Conservation (phyloP, 805 yeast species). For the Nakazawaea wyomingensis region DNA sequence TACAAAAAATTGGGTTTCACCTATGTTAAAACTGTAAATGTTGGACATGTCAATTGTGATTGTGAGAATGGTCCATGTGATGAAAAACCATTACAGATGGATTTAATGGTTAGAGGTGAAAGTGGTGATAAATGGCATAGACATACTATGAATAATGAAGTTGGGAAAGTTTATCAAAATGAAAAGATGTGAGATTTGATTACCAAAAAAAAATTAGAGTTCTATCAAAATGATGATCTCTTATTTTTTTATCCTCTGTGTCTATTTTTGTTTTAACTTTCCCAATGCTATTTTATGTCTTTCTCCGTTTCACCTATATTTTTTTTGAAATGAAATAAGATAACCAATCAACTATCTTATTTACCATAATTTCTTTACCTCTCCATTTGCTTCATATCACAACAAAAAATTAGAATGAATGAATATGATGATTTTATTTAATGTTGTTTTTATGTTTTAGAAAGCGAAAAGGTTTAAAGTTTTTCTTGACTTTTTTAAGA, state of each 20-base stretch:
- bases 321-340: background rate
- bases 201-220: background rate
- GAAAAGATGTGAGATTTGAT: conserved; percentile 1
- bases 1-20: conserved; percentile 48
- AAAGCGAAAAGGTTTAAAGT: background rate
- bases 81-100: conserved; percentile 22
- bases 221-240: too few species aligned
- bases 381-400: background rate
- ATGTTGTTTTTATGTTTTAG: too few species aligned
- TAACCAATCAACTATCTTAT: too few species aligned
- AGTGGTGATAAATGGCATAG: conserved; percentile 26
- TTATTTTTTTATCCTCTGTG: conserved; percentile 6
- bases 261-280: conserved; percentile 6
- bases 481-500: too few species aligned
- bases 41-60: conserved; percentile 29
- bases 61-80: conserved; percentile 25
- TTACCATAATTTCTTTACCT: too few species aligned
- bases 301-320: background rate
- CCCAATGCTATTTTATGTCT: conserved; percentile 2
- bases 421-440: too few species aligned
- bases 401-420: too few species aligned
- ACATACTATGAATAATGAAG: conserved; percentile 19
- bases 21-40: conserved; percentile 35
- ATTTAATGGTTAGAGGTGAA: conserved; percentile 33
- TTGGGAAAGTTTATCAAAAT: background rate